A percentile compares a stretch with the other conserved stretches of the same genome.
phyloP scores from a whole-genome alignment of 257 asterid species.

The Ehretia macrophylla region DNA sequence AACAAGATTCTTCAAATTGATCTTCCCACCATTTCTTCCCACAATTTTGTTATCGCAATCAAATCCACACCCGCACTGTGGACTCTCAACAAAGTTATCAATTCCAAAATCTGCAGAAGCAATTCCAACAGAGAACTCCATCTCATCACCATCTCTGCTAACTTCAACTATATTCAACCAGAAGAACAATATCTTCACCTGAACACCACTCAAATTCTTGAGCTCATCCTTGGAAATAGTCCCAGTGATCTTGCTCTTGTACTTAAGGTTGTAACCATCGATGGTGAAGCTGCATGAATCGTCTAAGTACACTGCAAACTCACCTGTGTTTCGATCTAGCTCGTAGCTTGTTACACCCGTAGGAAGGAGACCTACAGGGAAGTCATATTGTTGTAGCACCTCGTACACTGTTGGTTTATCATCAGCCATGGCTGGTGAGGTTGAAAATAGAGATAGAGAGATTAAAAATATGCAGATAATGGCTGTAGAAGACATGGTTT shows the following conservation, averaged over 20 bases:
- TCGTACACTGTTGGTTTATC: slow-evolving; percentile 46
- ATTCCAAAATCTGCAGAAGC: slow-evolving; percentile 51
- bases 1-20: slow-evolving; percentile 18
- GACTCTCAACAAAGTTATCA: slow-evolving; percentile 57
- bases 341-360: slow-evolving; percentile 61
- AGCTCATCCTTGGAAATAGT: slow-evolving; percentile 37
- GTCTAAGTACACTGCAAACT: slow-evolving; percentile 48
- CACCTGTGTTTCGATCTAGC: slow-evolving; percentile 60
- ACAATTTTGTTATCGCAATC: slow-evolving; percentile 27
- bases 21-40: not conserved
- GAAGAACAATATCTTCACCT: slow-evolving; percentile 53
- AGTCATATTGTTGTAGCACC: slow-evolving; percentile 43
- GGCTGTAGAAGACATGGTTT: slow-evolving; percentile 25
- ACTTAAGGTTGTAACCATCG: slow-evolving; percentile 51
- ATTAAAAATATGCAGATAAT: slow-evolving; percentile 8
- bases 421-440: slow-evolving; percentile 10
- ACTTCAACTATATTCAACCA: slow-evolving; percentile 71
- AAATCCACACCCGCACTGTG: slow-evolving; percentile 81
- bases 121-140: slow-evolving; percentile 68
- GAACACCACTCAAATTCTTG: slow-evolving; percentile 50
- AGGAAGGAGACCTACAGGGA: slow-evolving; percentile 77
- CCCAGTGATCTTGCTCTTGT: slow-evolving; percentile 59
- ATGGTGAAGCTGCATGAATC: slow-evolving; percentile 54
- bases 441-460: slow-evolving; percentile 17
- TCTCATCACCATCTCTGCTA: slow-evolving; percentile 25